Evolutionary conservation across 768 basidiomycete genomes (phyloP).

Genomic region (Pleurotus salmoneostramineus): DNA sequence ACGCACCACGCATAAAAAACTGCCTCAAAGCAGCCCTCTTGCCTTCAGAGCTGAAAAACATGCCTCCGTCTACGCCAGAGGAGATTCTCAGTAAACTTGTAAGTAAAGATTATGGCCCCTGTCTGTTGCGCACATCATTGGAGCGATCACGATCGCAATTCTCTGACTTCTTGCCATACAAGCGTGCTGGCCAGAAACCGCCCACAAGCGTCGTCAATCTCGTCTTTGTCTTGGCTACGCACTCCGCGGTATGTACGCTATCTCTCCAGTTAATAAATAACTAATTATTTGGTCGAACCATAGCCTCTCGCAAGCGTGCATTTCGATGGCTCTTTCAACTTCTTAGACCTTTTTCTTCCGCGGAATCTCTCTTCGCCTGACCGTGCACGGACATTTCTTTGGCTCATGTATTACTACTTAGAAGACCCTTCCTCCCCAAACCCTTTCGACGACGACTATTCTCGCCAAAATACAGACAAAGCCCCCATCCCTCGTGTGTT

Average conservation of each 20-base stretch:
- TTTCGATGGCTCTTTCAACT: conserved; percentile 72
- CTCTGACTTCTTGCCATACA: conserved; percentile 9
- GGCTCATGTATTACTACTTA: conserved; percentile 80
- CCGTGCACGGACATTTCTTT: conserved; percentile 76
- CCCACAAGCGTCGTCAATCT: conserved; percentile 69
- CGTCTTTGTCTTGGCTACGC: conserved; percentile 63
- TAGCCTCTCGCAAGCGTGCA: conserved; percentile 62
- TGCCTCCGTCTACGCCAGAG: conserved; percentile 46
- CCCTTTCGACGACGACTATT: conserved; percentile 71
- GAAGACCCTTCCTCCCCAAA: conserved; percentile 63
- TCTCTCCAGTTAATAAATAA: background rate
- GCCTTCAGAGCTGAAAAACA: conserved; percentile 39
- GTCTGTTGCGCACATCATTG: background rate
- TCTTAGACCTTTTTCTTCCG: conserved; percentile 82
- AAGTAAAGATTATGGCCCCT: conserved; percentile 17
- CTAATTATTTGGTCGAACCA: background rate
- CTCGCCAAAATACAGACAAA: conserved; percentile 51
- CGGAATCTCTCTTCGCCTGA: conserved; percentile 61
- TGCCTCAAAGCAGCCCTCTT: conserved; percentile 59
- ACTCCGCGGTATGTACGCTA: conserved; percentile 45
- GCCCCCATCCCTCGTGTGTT: conserved; percentile 59
- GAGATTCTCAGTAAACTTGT: conserved; percentile 56
- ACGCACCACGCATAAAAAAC: conserved; percentile 76
- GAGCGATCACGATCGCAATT: background rate
- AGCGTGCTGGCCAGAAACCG: conserved; percentile 49